phyloP scores from a whole-genome alignment of 768 basidiomycete species.

The Tylopilus cervinicoccineus region DNA sequence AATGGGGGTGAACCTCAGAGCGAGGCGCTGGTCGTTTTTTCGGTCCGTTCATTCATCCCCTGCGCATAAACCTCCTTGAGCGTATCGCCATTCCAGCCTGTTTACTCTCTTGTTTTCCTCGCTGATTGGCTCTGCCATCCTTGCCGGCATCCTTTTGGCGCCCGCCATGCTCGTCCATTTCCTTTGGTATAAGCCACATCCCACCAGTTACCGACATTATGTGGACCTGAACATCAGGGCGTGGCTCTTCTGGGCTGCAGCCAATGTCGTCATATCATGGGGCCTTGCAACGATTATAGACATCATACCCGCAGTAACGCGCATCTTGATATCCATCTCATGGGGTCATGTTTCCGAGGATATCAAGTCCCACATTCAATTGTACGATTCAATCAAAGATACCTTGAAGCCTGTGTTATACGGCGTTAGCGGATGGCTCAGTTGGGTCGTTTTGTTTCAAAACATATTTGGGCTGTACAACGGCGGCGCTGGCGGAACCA shows the following conservation, averaged over 20 bases:
- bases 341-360: constrained; percentile 78
- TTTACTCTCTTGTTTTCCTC: constrained; percentile 65
- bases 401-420: constrained; percentile 71
- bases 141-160: constrained; percentile 57
- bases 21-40: constrained; percentile 47
- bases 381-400: constrained; percentile 67
- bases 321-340: constrained; percentile 47
- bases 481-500: constrained; percentile 32
- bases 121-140: constrained; percentile 65
- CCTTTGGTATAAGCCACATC: constrained; percentile 64
- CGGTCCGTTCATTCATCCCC: constrained; percentile 39
- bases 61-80: background rate
- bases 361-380: constrained; percentile 62
- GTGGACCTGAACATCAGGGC: constrained; percentile 66
- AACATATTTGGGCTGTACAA: constrained; percentile 60
- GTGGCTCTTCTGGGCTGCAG: constrained; percentile 81
- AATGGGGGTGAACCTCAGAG: constrained; percentile 48
- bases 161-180: constrained; percentile 64
- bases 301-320: constrained; percentile 54
- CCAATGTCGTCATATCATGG: constrained; percentile 77
- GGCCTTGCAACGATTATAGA: constrained; percentile 70
- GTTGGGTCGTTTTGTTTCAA: constrained; percentile 73
- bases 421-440: constrained; percentile 63
- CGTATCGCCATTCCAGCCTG: constrained; percentile 36
- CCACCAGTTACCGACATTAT: constrained; percentile 51